Evolutionary conservation across 345 rosid species (phyloP).

Genomic region (Aurinia saxatilis): DNA sequence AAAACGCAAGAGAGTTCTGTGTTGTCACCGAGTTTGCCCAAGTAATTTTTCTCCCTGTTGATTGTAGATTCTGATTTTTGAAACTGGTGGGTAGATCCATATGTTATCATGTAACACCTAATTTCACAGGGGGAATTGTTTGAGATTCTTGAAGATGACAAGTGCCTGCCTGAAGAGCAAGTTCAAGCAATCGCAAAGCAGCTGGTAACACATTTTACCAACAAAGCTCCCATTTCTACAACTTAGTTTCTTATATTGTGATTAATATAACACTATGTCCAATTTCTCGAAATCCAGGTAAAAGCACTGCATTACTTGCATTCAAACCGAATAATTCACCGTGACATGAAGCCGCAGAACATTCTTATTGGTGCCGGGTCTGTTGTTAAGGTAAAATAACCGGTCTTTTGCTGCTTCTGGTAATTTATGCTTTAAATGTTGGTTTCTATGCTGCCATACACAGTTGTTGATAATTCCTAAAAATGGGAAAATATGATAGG

Average conservation of each 20-base stretch:
- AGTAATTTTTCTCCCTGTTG: conserved; percentile 31
- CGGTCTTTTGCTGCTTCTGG: conserved; percentile 9
- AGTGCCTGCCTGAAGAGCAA: conserved; percentile 95
- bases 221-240: not conserved
- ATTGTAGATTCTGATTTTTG: not conserved
- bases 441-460: not conserved
- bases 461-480: not conserved
- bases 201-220: conserved; percentile 44
- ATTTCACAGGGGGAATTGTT: conserved; percentile 80
- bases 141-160: conserved; percentile 96
- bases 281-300: conserved; percentile 44
- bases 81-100: not conserved
- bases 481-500: not conserved
- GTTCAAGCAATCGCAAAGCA: conserved; percentile 99
- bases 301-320: conserved; percentile 91
- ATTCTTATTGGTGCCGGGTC: conserved; percentile 94
- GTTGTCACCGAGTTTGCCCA: conserved; percentile 98
- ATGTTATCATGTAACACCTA: not conserved
- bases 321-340: conserved; percentile 95
- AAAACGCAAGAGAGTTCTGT: conserved; percentile 88
- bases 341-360: conserved; percentile 99
- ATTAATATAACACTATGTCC: not conserved
- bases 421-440: not conserved
- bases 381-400: conserved; percentile 67
- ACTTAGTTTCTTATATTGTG: not conserved